These are phyloP conservation scores for Dactylellina drechsleri DNA, from an alignment of 2,329 filamentous ascomycete species.

Conservation along the genomic window DNA sequence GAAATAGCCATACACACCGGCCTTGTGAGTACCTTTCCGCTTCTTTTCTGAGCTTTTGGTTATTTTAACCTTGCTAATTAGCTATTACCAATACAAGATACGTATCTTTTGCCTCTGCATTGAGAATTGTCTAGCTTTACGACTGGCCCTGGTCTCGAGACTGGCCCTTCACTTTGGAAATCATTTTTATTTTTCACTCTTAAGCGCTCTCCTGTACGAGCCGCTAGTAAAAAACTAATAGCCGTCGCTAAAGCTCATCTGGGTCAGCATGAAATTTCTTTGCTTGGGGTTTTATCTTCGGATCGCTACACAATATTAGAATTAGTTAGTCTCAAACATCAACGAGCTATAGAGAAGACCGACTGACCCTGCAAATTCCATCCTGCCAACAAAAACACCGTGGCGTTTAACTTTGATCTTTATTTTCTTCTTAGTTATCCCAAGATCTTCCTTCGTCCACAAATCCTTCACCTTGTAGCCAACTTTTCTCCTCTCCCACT, in stretches of 20 bases:
- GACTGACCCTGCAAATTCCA: conserved; percentile 29
- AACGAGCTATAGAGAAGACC: not conserved
- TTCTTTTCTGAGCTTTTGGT: too few species aligned
- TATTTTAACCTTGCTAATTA: too few species aligned
- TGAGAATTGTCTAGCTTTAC: too few species aligned
- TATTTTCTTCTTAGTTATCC: conserved; percentile 21
- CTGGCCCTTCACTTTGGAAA: too few species aligned
- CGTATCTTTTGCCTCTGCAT: too few species aligned
- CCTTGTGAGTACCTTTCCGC: too few species aligned
- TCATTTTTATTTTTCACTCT: too few species aligned
- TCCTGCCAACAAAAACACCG: conserved; percentile 35
- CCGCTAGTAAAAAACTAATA: too few species aligned
- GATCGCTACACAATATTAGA: conserved; percentile 12
- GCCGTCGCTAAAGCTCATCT: conserved; percentile 27
- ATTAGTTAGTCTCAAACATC: not conserved
- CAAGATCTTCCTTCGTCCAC: conserved; percentile 61
- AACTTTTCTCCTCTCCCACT: conserved; percentile 52
- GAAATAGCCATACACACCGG: too few species aligned
- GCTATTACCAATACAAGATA: too few species aligned
- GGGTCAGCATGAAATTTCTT: conserved; percentile 41
- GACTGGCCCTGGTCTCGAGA: too few species aligned
- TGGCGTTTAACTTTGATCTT: conserved; percentile 43
- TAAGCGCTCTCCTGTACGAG: too few species aligned
- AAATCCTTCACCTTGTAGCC: conserved; percentile 64
- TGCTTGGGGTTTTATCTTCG: conserved; percentile 8